Evolutionary conservation across 2,329 filamentous ascomycete species (phyloP).

Genomic region (Bertia moriformis): DNA sequence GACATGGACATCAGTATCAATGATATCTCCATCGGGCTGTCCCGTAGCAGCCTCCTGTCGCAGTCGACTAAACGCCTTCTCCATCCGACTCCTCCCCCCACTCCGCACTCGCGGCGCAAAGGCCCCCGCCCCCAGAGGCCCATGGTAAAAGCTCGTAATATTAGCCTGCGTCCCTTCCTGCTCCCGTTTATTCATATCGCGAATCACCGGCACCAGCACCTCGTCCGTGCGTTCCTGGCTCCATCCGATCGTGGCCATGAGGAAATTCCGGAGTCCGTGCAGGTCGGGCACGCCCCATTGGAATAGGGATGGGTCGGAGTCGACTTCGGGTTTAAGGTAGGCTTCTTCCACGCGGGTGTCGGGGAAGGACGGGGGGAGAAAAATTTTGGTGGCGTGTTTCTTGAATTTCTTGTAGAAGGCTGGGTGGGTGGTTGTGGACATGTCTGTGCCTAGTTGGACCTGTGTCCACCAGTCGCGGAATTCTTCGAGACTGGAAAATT

Average conservation of each 20-base stretch:
- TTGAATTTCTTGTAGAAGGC: constrained; percentile 68
- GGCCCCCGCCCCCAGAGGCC: constrained; percentile 54
- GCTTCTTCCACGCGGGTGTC: constrained; percentile 65
- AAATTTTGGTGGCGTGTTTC: constrained; percentile 67
- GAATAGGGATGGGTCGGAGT: constrained; percentile 62
- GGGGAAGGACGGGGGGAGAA: constrained; percentile 70
- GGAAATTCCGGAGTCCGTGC: constrained; percentile 65
- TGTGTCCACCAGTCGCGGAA: constrained; percentile 81
- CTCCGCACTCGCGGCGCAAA: constrained; percentile 6
- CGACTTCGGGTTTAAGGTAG: constrained; percentile 77
- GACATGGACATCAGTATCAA: no score
- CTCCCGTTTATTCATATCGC: constrained; percentile 82
- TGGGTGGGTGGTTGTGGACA: constrained; percentile 42
- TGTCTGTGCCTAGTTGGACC: constrained; percentile 54
- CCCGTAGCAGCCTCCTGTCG: neutral
- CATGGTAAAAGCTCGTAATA: constrained; percentile 83
- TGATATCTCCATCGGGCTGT: no score
- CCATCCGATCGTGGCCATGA: constrained; percentile 92
- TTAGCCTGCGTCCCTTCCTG: constrained; percentile 88
- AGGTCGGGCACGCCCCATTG: constrained; percentile 94
- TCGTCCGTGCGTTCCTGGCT: constrained; percentile 83
- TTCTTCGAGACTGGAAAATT: constrained; percentile 62
- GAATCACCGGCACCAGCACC: constrained; percentile 84
- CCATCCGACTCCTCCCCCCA: neutral
- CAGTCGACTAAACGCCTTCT: neutral